A percentile compares a stretch with the other conserved stretches of the same genome.
These are phyloP conservation scores for Suillus hirtellus DNA, from an alignment of 768 basidiomycete genomes.

Conservation along the genomic window DNA sequence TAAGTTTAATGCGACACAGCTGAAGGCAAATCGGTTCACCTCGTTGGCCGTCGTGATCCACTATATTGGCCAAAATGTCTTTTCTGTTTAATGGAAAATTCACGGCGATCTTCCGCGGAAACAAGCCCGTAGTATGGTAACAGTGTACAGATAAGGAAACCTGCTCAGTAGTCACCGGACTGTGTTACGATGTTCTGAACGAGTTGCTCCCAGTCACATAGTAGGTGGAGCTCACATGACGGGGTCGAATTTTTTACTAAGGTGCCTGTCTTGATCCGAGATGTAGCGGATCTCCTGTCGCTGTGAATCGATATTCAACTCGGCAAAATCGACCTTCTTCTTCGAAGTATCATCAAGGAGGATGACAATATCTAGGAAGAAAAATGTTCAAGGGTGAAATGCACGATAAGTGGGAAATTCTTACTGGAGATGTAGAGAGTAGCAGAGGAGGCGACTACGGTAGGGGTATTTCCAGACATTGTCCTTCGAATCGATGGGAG, in stretches of 20 bases:
- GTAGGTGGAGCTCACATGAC: no score
- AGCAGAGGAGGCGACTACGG: not conserved
- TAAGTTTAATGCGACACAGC: not conserved
- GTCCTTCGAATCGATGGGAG: not conserved
- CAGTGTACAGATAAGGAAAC: slow-evolving; percentile 7
- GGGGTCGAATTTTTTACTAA: not conserved
- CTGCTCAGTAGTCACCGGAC: not conserved
- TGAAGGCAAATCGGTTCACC: slow-evolving; percentile 5
- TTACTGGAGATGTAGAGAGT: slow-evolving; percentile 2
- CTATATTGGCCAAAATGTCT: not conserved
- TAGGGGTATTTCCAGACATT: not conserved
- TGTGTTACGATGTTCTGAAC: no score
- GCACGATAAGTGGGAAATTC: not conserved
- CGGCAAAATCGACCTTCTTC: slow-evolving; percentile 5
- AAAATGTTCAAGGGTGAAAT: not conserved
- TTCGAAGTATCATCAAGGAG: slow-evolving; percentile 6
- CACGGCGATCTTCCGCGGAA: slow-evolving; percentile 4
- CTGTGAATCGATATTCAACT: slow-evolving; percentile 4
- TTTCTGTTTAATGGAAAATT: slow-evolving; percentile 1
- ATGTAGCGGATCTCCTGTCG: not conserved
- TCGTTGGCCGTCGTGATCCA: slow-evolving; percentile 5
- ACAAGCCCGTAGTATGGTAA: not conserved
- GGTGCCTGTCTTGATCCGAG: not conserved
- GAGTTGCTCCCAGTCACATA: no score
- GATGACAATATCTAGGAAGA: slow-evolving; percentile 6